Percentiles rank a stretch among this genome's conserved stretches.
Evolutionary conservation across 129 eudicot species (phyloP).

Genomic region (Chrysanthemum seticuspe): DNA sequence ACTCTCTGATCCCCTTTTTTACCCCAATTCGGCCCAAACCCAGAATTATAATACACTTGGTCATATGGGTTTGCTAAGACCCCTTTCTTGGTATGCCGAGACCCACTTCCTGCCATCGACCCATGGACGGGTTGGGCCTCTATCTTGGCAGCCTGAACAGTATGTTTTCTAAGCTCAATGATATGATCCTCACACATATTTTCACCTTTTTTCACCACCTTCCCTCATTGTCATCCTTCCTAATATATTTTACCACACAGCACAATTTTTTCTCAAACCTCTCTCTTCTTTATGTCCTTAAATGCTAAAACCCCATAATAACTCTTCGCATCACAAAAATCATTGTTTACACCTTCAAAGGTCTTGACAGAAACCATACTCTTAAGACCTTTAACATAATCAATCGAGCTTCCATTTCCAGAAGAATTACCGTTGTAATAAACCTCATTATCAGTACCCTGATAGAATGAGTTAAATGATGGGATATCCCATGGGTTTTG

Average conservation of each 20-base stretch:
- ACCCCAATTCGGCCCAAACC: slow-evolving; percentile 83
- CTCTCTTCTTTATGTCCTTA: slow-evolving; percentile 12
- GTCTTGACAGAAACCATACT: slow-evolving; percentile 11
- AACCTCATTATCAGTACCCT: slow-evolving; percentile 41
- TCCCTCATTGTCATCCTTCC: no score
- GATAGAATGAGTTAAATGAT: slow-evolving; percentile 23
- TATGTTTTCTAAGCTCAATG: no score
- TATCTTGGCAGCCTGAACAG: no score
- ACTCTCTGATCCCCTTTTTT: slow-evolving; percentile 40
- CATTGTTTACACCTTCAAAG: not conserved
- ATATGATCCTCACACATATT: no score
- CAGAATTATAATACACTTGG: slow-evolving; percentile 55
- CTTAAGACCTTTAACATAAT: slow-evolving; percentile 16
- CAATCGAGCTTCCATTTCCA: slow-evolving; percentile 31
- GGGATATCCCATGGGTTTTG: slow-evolving; percentile 80
- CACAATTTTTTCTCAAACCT: not conserved
- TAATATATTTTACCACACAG: no score
- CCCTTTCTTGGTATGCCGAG: slow-evolving; percentile 6
- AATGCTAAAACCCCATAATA: not conserved
- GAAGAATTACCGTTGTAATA: slow-evolving; percentile 18
- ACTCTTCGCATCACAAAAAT: not conserved
- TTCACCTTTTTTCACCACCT: no score
- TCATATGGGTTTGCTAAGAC: slow-evolving; percentile 33
- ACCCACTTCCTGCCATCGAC: not conserved
- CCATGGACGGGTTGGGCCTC: no score